phyloP scores from a whole-genome alignment of 2,329 filamentous ascomycete species.

The Emergomyces orientalis region DNA sequence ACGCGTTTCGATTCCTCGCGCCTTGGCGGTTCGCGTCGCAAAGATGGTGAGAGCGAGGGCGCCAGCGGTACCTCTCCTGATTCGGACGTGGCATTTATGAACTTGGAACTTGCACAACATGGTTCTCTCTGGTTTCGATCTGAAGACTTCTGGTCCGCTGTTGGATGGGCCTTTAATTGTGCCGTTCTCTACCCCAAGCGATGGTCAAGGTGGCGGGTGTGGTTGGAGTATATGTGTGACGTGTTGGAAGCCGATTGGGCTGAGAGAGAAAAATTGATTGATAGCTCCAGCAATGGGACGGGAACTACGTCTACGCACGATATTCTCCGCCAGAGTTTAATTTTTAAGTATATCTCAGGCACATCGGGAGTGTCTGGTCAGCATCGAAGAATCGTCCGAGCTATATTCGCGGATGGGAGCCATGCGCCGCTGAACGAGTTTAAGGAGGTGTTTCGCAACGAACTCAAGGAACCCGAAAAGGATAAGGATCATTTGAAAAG shows the following conservation, averaged over 20 bases:
- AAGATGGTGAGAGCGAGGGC: slow-evolving; percentile 20
- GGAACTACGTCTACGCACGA: background rate
- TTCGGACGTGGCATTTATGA: slow-evolving; percentile 46
- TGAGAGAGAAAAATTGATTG: slow-evolving; percentile 21
- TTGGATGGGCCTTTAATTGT: slow-evolving; percentile 92
- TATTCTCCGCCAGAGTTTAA: slow-evolving; percentile 29
- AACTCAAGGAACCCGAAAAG: slow-evolving; percentile 30
- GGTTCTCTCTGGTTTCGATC: slow-evolving; percentile 65
- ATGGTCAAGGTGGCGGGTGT: slow-evolving; percentile 73
- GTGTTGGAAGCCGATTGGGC: slow-evolving; percentile 39
- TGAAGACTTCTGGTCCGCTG: slow-evolving; percentile 77
- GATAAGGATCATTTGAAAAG: slow-evolving; percentile 30
- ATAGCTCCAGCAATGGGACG: background rate
- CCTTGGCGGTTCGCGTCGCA: slow-evolving; percentile 23
- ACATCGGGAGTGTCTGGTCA: slow-evolving; percentile 25
- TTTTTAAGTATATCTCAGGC: slow-evolving; percentile 35
- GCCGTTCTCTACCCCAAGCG: slow-evolving; percentile 61
- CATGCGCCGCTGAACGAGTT: slow-evolving; percentile 33
- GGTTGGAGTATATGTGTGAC: slow-evolving; percentile 61
- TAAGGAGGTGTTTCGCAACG: slow-evolving; percentile 36
- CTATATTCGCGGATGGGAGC: slow-evolving; percentile 40
- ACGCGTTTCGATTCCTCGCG: slow-evolving; percentile 30
- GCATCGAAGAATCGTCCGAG: slow-evolving; percentile 36
- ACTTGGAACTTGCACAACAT: slow-evolving; percentile 51
- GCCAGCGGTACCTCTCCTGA: slow-evolving; percentile 34